These are phyloP conservation scores for Coffea eugenioides DNA, from an alignment of 257 asterid genomes.

Conservation along the genomic window DNA sequence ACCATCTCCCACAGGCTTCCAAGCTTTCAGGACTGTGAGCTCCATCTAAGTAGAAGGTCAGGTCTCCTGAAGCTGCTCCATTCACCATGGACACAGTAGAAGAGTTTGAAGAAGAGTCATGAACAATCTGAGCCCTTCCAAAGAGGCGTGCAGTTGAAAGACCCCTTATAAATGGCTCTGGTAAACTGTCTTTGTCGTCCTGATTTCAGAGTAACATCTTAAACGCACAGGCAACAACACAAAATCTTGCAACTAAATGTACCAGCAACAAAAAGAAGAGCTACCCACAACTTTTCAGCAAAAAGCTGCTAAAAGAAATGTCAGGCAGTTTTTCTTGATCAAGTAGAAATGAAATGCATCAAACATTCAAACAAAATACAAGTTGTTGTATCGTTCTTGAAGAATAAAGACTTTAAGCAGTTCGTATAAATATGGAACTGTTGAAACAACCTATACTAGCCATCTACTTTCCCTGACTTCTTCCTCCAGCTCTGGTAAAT, in stretches of 20 bases:
- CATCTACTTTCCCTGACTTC: not conserved
- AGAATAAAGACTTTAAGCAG: not conserved
- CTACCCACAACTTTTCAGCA: not conserved
- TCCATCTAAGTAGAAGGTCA: slow-evolving; percentile 80
- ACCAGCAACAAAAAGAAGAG: not conserved
- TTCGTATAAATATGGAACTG: not conserved
- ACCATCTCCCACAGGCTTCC: slow-evolving; percentile 94
- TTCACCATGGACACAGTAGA: slow-evolving; percentile 22
- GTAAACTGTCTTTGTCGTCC: slow-evolving; percentile 51
- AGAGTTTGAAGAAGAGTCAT: slow-evolving; percentile 39
- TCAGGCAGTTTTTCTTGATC: not conserved
- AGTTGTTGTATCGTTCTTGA: not conserved
- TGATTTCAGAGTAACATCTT: slow-evolving; percentile 27
- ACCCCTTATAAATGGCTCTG: slow-evolving; percentile 71
- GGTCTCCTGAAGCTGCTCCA: slow-evolving; percentile 48
- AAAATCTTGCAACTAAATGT: not conserved
- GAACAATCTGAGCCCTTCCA: slow-evolving; percentile 77
- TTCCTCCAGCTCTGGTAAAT: not conserved
- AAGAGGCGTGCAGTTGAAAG: slow-evolving; percentile 78
- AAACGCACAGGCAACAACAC: slow-evolving; percentile 4
- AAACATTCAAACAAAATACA: too few relatives aligned
- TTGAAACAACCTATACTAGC: not conserved
- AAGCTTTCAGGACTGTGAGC: slow-evolving; percentile 98
- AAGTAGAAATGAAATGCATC: not conserved
- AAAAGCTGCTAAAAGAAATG: not conserved